Evolutionary conservation across 139 green algal species (phyloP), one percentile per base, ranked within the genome.

Genomic region (Asterochloris erici): DNA sequence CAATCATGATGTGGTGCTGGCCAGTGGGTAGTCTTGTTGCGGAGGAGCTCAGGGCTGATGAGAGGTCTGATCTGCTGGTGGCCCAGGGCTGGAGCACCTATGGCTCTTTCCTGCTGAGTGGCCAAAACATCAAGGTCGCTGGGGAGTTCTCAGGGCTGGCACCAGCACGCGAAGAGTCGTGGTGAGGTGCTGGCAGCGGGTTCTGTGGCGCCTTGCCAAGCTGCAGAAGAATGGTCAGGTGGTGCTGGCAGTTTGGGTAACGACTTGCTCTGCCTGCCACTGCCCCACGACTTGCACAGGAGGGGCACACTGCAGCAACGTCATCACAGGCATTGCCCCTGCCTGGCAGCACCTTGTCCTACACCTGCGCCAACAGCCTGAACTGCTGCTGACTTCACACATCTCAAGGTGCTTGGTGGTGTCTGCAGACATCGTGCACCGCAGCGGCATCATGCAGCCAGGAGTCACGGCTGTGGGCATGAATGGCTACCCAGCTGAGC

Each of bases 391-490:
- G 27, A 27, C 61, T 4, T 82, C 9, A 73, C 66, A 2, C 2
- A 9, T 21, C 19, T 26, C 23, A 73, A 24, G 66, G 4, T 54
- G 73, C 73, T 54, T 23, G 28, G 74, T 47, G 29, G 64, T 79
- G 29, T 26, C 27, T 0, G 54, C 28, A 66, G 80, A 84, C 71
- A 76, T 84, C 15, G 54, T 84, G 70, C 74, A 68, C 16, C 74
- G 74, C 60, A 84, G 70, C 13, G 80, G 80, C 24, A 79, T 84
- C 21, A 23, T 84, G 71, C 70, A 68, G 16, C 64, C 17, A n/a
- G 16, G 64, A 63, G 78, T 64, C 21, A 63, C 23, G 17, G 27
- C 78, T 26, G 69, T 62, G 11, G 71, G 68, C 0, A 1, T 68
- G 12, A 77, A 84, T 29, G 74, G 78, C 23, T 73, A 79, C 64